Evolutionary conservation across 1,139 yeast species (phyloP), one percentile per base, ranked within the genome.

Genomic region (Nadsonia commutata): DNA sequence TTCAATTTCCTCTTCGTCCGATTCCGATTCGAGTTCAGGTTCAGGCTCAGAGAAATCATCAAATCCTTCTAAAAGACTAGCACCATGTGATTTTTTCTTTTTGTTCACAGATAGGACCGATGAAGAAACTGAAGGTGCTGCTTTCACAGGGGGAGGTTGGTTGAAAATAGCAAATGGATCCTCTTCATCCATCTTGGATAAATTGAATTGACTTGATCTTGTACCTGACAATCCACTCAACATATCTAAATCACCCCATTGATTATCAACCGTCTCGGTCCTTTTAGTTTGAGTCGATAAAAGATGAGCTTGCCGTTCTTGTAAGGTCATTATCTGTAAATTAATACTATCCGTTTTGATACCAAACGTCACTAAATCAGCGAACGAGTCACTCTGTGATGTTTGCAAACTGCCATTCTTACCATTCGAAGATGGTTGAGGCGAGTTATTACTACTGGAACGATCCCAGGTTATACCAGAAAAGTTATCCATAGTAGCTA

Each of bases 201-300:
- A n/a, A n/a, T n/a, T n/a, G n/a, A n/a, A n/a, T n/a, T n/a, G n/a
- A 13, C 16, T 9, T 9, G 33, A 27, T 6, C 33, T 16, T 4
- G 33, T 11, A 16, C 33, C 13, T 6, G 33, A 27, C n/a, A n/a
- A n/a, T 4, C 33, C 16, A 13, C 9, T 27, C n/a, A 27, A 27
- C 4, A 27, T 13, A 13, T 27, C 33, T 8, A 27, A 27, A 27
- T 27, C 33, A 9, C 33, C 33, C 33, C 33, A 27, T 27, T 27
- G 33, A 27, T 27, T 27, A 27, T 4, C n/a, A 6, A 60, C 50
- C n/a, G 78, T 71, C 45, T 60, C 50, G 48, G 71, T 66, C 47
- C 71, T 75, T 22, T 64, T 71, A 1, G 66, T 61, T 37, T 58
- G 60, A 20, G 33, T 27, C 4, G 33, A 27, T 13, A 6, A 16